Evolutionary conservation across 2,329 filamentous ascomycete species (phyloP).

Genomic region (Fusarium illudens): DNA sequence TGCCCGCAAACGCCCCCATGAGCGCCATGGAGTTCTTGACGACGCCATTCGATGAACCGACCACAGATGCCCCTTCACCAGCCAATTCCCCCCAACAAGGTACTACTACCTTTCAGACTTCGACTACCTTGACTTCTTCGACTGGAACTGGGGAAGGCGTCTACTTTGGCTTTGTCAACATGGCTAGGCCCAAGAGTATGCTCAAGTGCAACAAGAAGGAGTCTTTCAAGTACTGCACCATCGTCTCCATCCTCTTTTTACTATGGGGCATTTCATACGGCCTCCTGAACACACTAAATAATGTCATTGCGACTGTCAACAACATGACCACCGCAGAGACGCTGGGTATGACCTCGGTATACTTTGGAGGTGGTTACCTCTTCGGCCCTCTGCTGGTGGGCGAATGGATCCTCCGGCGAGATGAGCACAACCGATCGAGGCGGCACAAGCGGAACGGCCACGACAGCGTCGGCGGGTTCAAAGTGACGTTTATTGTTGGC

Average conservation of each 20-base stretch:
- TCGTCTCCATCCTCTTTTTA: conserved; percentile 84
- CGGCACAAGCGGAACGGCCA: conserved; percentile 49
- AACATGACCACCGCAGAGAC: conserved; percentile 69
- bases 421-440: conserved; percentile 64
- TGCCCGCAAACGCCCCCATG: conserved; percentile 43
- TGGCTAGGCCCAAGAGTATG: conserved; percentile 74
- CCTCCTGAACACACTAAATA: conserved; percentile 82
- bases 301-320: conserved; percentile 70
- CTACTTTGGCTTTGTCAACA: conserved; percentile 82
- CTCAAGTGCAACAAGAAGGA: conserved; percentile 69
- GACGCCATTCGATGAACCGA: conserved; percentile 48
- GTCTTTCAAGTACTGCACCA: conserved; percentile 74
- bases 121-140: conserved; percentile 49
- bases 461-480: conserved; percentile 71
- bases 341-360: conserved; percentile 73
- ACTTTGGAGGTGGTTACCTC: conserved; percentile 76
- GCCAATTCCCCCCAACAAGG: conserved; percentile 18
- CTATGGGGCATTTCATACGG: conserved; percentile 94
- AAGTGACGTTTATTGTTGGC: conserved; percentile 81
- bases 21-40: conserved; percentile 58
- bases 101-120: conserved; percentile 17
- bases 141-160: conserved; percentile 52
- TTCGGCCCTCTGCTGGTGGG: conserved; percentile 75
- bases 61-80: conserved; percentile 5
- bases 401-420: conserved; percentile 73